These are phyloP conservation scores for Rhodomyrtus psidioides DNA, from an alignment of 441 rosid genomes.

Conservation along the genomic window DNA sequence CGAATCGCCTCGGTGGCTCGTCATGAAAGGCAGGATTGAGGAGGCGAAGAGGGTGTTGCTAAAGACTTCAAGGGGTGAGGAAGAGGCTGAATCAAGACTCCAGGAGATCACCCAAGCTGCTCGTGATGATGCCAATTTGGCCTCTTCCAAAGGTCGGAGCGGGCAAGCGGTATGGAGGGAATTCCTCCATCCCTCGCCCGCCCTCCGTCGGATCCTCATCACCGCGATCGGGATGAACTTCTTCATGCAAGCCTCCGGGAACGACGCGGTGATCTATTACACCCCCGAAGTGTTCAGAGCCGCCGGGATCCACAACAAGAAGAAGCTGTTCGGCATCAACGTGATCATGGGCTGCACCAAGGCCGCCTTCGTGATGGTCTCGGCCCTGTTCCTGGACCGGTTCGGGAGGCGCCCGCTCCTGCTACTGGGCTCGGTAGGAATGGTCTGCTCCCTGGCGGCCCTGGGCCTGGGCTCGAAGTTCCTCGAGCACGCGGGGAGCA, in stretches of 20 bases:
- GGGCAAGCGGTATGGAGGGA: constrained; percentile 49
- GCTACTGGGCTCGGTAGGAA: constrained; percentile 39
- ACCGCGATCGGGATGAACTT: constrained; percentile 58
- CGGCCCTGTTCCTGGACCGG: constrained; percentile 41
- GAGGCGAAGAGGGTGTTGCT: constrained; percentile 35
- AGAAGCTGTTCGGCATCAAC: constrained; percentile 32
- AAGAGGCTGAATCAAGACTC: constrained; percentile 42
- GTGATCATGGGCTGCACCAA: constrained; percentile 48
- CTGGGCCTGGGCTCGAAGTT: constrained; percentile 44
- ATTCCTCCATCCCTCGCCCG: constrained; percentile 25
- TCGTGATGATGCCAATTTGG: neutral
- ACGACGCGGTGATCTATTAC: constrained; percentile 61
- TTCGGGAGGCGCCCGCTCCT: constrained; percentile 55
- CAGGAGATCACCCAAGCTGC: constrained; percentile 27
- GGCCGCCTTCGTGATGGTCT: constrained; percentile 31
- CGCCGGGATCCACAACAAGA: constrained; percentile 43
- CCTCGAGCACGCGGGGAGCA: constrained; percentile 20
- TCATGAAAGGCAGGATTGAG: constrained; percentile 24
- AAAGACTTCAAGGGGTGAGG: constrained; percentile 18
- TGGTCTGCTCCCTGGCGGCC: constrained; percentile 24
- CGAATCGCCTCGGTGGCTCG: constrained; percentile 59
- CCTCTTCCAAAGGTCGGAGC: constrained; percentile 6
- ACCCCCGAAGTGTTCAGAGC: constrained; percentile 38
- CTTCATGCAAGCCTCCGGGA: constrained; percentile 76
- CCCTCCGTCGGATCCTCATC: constrained; percentile 38